Conservation (phyloP, 164 flowering plant genomes). For the Liquidambar formosana region DNA sequence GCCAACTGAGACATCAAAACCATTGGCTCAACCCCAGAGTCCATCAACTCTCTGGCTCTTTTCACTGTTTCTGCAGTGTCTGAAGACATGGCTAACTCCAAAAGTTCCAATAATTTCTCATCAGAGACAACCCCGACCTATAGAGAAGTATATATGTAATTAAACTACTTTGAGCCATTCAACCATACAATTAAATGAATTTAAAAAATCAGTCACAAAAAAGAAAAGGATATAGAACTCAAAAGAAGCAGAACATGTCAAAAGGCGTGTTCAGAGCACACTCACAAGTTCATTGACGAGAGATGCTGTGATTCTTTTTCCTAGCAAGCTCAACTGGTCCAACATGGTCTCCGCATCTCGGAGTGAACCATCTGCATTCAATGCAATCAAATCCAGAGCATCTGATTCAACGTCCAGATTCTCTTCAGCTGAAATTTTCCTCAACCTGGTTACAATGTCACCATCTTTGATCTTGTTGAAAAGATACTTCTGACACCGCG, state of each 20-base stretch:
- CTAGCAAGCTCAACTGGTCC: constrained; percentile 91
- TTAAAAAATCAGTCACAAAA: too few relatives aligned
- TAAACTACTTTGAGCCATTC: neutral
- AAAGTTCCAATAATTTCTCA: constrained; percentile 83
- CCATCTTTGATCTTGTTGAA: constrained; percentile 83
- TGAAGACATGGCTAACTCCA: constrained; percentile 95
- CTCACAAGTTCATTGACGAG: constrained; percentile 98
- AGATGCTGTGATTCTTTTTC: constrained; percentile 77
- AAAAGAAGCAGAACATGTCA: neutral
- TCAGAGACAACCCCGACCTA: constrained; percentile 95
- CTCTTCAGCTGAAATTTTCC: constrained; percentile 63
- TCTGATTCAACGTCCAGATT: constrained; percentile 77
- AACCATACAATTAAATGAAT: neutral
- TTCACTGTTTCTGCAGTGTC: constrained; percentile 93
- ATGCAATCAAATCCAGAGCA: constrained; percentile 87
- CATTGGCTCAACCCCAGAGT: constrained; percentile 90
- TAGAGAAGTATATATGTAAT: constrained; percentile 9
- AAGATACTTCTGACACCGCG: constrained; percentile 84
- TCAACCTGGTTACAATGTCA: constrained; percentile 69
- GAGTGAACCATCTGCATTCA: constrained; percentile 94
- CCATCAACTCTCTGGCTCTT: constrained; percentile 87
- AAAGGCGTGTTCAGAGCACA: constrained; percentile 16
- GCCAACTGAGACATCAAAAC: constrained; percentile 95
- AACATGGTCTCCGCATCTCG: constrained; percentile 97
- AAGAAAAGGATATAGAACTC: too few relatives aligned